Evolutionary conservation across 2,329 filamentous ascomycete genomes (phyloP).

Genomic region (Fusarium pininemorale): DNA sequence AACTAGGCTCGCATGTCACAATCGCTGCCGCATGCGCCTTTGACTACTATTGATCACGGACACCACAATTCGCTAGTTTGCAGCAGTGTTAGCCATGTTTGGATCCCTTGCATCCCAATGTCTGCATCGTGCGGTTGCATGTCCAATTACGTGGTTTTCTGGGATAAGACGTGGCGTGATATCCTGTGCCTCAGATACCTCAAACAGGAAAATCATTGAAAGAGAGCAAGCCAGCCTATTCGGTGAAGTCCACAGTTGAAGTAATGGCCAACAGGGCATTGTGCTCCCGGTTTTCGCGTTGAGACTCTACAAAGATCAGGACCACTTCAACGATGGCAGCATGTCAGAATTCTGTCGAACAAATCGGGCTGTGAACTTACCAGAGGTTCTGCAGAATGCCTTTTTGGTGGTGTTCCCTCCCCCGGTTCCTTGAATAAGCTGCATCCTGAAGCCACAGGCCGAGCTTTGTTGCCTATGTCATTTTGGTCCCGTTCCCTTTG

Average conservation of each 20-base stretch:
- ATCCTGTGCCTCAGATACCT: not conserved
- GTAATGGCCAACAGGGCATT: not conserved
- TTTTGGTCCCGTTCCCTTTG: not conserved
- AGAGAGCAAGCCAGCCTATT: not conserved
- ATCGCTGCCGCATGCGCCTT: not conserved
- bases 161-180: slow-evolving; percentile 13
- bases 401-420: not conserved
- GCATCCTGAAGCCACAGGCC: not conserved
- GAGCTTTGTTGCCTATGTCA: not conserved
- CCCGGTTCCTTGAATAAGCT: not conserved
- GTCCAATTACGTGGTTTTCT: not conserved
- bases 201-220: not conserved
- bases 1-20: slow-evolving; percentile 1
- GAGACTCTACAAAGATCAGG: not conserved
- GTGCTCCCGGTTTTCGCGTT: too few relatives aligned
- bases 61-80: not conserved
- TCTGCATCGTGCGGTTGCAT: not conserved
- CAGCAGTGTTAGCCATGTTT: not conserved
- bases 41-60: not conserved
- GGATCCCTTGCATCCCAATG: not conserved
- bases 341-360: not conserved
- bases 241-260: not conserved
- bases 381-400: not conserved
- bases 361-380: not conserved
- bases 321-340: not conserved